Evolutionary conservation across 306 rosid genomes (phyloP).

Genomic region (Crotalaria pallida): DNA sequence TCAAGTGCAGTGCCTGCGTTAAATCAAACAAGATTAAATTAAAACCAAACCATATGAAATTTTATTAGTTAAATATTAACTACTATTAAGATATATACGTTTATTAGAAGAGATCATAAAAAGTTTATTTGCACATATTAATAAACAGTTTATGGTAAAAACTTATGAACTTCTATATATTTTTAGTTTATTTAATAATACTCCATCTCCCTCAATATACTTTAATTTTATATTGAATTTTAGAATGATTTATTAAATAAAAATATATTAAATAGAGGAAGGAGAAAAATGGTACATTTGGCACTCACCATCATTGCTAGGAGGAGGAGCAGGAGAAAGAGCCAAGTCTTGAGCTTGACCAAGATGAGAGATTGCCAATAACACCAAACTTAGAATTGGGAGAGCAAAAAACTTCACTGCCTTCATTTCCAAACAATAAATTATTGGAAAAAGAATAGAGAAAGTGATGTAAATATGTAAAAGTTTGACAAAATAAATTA

Average conservation of each 20-base stretch:
- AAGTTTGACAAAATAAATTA: not conserved
- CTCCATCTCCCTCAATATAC: no score
- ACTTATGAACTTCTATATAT: no score
- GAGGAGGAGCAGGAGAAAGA: conserved; percentile 43
- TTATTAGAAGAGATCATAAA: no score
- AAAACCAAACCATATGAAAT: not conserved
- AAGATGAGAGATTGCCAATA: conserved; percentile 32
- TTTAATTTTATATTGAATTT: no score
- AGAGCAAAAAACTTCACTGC: conserved; percentile 17
- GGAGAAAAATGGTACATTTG: not conserved
- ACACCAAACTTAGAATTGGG: conserved; percentile 34
- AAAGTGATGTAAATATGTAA: not conserved
- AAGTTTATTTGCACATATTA: no score
- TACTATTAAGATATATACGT: no score
- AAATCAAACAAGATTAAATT: not conserved
- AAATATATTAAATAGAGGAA: not conserved
- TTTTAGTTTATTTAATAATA: no score
- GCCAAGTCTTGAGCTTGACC: conserved; percentile 39
- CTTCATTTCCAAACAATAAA: conserved; percentile 23
- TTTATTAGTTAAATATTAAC: not conserved
- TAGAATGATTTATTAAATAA: no score
- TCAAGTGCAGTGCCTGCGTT: conserved; percentile 49
- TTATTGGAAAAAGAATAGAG: not conserved
- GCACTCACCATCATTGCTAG: conserved; percentile 44
- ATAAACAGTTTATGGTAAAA: no score